Base-by-base conservation (phyloP, 176 grass and related monocot genomes). In the Lolium multiflorum region DNA sequence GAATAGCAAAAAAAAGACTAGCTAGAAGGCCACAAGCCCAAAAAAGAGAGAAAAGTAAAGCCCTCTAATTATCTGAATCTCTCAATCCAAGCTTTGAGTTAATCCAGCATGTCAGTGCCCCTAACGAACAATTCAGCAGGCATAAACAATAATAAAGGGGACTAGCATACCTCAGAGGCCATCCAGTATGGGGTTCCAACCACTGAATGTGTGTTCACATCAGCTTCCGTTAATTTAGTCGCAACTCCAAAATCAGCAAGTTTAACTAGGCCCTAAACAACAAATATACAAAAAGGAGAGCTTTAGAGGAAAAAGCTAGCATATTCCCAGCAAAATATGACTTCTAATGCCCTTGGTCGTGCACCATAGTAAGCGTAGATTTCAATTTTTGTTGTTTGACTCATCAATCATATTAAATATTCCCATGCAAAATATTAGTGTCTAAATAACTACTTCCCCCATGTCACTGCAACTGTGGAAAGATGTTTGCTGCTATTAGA, bases 131-230 rank as follows among this genome's bases (percentile, higher is more conserved):
- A 60, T 82, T 78, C 43, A 67, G 57, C 31, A 35, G 31, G 31
- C 31, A 35, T 35, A 35, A 35, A 35, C 31, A 35, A 56, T 2
- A 35, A 35, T 21, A 74, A 76, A 82, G 24, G 63, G 9, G 57
- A 37, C 25, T 64, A 81, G 28, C 39, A 76, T 87, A 99, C 97
- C 97, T 99, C 97, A 0, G 97, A 94, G 11, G 97, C 97, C 97
- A 99, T 99, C 97, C 97, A 99, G 76, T 99, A 99, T 57, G 97
- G 97, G 41, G 97, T 99, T 92, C 97, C 97, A 78, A 99, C 97
- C 56, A 99, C 97, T 46, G 94, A 99, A 84, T 99, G 97, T 74
- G 97, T 99, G 87, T 99, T 99, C 54, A 99, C 85, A 88, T 99
- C 97, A 80, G 97, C 92, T 92, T 99, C 97, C 47, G 94, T 99